These are phyloP conservation scores for Dictyostelium purpureum DNA, from an alignment of 78 protist genomes.

Conservation along the genomic window DNA sequence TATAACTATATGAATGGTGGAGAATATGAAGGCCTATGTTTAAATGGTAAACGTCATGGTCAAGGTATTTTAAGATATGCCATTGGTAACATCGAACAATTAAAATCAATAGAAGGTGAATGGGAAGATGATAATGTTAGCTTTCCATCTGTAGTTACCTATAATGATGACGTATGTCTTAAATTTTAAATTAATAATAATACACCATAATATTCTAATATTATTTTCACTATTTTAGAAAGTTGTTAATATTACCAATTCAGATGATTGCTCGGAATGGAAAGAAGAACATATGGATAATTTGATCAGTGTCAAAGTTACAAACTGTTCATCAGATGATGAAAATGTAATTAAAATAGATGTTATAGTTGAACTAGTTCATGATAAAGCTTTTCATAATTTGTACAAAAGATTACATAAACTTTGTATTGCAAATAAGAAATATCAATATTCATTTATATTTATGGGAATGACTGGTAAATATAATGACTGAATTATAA, in stretches of 20 bases:
- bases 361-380: neutral
- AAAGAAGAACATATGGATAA: too few relatives aligned
- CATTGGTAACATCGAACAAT: neutral
- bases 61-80: conserved; percentile 3
- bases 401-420: neutral
- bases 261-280: too few relatives aligned
- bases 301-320: neutral
- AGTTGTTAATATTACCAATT: too few relatives aligned
- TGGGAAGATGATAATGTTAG: conserved; percentile 14
- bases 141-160: neutral
- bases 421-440: too few relatives aligned
- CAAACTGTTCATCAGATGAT: neutral
- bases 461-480: conserved; percentile 7
- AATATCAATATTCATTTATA: neutral
- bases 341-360: neutral
- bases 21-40: conserved; percentile 5
- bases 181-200: too few relatives aligned
- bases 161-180: neutral
- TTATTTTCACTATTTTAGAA: too few relatives aligned
- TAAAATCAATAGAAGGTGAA: conserved; percentile 9
- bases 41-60: conserved; percentile 7
- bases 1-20: neutral
- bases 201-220: too few relatives aligned
- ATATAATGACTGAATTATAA: too few relatives aligned
- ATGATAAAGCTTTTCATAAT: neutral